Conservation (phyloP, 768 basidiomycete species). For the Boletus barrowsii region DNA sequence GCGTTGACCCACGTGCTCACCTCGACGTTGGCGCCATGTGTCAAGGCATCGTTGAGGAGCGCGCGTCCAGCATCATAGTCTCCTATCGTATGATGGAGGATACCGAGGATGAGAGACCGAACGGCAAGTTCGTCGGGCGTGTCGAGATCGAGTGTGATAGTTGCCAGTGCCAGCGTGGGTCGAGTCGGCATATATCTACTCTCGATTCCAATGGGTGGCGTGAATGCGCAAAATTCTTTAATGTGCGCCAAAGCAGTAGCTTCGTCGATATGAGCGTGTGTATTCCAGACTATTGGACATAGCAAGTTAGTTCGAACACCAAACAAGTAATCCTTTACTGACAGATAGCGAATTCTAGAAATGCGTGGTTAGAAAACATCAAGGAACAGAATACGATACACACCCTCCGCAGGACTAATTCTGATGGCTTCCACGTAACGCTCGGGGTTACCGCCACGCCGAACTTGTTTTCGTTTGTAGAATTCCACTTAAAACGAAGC, state of each 20-base stretch:
- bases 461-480: constrained; percentile 65
- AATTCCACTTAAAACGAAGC: constrained; percentile 55
- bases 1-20: constrained; percentile 67
- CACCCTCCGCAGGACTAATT: constrained; percentile 72
- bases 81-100: constrained; percentile 57
- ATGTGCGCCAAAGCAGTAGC: constrained; percentile 59
- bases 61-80: constrained; percentile 42
- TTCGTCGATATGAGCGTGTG: constrained; percentile 55
- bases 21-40: constrained; percentile 38
- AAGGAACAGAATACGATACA: constrained; percentile 8
- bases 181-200: neutral
- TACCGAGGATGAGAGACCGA: constrained; percentile 66
- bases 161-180: neutral
- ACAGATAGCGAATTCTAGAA: constrained; percentile 69
- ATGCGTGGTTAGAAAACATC: constrained; percentile 1
- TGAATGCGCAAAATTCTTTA: constrained; percentile 45
- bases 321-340: constrained; percentile 21
- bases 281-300: constrained; percentile 67
- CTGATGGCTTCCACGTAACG: constrained; percentile 53
- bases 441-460: constrained; percentile 50
- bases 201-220: constrained; percentile 40
- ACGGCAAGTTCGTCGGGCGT: constrained; percentile 69
- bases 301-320: constrained; percentile 2
- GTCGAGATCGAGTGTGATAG: constrained; percentile 47
- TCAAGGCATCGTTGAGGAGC: constrained; percentile 52